Percentiles rank a stretch among this genome's conserved stretches.
These are phyloP conservation scores for Skeletonema costatum DNA, from an alignment of 108 stramenopile genomes.

Conservation along the genomic window DNA sequence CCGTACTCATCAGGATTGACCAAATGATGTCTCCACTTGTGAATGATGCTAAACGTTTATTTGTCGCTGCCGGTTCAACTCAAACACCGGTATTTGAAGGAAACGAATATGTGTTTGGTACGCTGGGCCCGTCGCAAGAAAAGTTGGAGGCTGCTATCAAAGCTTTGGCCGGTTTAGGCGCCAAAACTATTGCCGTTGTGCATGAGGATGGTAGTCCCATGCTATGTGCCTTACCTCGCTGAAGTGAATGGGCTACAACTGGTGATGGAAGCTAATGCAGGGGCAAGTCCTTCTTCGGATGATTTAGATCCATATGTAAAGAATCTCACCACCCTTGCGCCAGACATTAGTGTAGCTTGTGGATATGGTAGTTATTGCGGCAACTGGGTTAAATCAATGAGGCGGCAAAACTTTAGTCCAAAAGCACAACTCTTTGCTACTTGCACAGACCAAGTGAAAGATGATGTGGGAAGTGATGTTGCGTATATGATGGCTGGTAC, in stretches of 20 bases:
- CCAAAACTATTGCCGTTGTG: no score
- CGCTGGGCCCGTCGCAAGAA: no score
- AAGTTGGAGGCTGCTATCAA: no score
- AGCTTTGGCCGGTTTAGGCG: no score
- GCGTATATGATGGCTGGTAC: no score
- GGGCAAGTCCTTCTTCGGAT: neutral
- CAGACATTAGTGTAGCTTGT: conserved; percentile 31
- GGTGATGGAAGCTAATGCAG: neutral
- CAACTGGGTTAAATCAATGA: conserved; percentile 19
- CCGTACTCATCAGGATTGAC: conserved; percentile 9
- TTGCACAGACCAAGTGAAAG: no score
- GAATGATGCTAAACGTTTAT: neutral
- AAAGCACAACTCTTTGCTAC: conserved; percentile 29
- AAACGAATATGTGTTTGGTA: no score
- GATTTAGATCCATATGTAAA: neutral
- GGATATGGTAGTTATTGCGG: conserved; percentile 14
- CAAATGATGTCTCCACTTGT: conserved; percentile 2
- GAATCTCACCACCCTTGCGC: neutral
- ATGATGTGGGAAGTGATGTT: no score
- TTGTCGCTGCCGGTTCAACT: conserved; percentile 1
- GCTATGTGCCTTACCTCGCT: neutral
- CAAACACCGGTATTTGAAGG: no score
- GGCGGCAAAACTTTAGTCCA: conserved; percentile 11
- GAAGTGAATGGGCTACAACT: neutral
- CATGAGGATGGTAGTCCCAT: no score